A percentile compares a stretch with the other conserved stretches of the same genome.
phyloP scores from a whole-genome alignment of 257 asterid species.

The Catharanthus roseus region DNA sequence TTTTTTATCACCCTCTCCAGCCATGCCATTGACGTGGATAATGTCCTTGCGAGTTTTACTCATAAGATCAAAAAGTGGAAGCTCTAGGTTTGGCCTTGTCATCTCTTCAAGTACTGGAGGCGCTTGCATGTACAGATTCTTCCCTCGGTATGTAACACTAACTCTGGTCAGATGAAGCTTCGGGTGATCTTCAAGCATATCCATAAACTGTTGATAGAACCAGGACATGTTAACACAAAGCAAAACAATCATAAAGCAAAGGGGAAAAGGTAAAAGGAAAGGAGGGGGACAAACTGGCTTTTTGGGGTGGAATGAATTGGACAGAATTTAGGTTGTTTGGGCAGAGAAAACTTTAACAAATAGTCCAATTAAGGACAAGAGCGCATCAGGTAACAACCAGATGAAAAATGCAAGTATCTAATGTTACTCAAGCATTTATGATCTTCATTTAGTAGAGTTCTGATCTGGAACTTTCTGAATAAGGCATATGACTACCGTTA shows the following conservation, averaged over 20 bases:
- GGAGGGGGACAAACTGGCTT: background rate
- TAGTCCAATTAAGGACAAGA: background rate
- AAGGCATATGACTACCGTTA: background rate
- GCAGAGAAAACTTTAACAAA: background rate
- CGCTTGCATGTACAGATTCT: conserved; percentile 90
- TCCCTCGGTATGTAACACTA: conserved; percentile 69
- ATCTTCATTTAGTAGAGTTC: background rate
- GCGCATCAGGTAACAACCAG: background rate
- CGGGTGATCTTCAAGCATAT: conserved; percentile 78
- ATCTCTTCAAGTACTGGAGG: conserved; percentile 89
- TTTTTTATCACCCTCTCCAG: conserved; percentile 72
- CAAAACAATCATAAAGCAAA: background rate
- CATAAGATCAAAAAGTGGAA: conserved; percentile 68
- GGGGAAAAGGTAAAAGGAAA: background rate
- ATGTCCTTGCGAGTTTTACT: conserved; percentile 49
- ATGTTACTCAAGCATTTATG: background rate
- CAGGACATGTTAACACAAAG: conserved; percentile 1
- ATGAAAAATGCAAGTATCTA: background rate
- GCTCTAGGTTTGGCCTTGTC: conserved; percentile 79
- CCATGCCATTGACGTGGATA: conserved; percentile 70
- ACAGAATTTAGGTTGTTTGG: background rate
- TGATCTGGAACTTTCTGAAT: background rate
- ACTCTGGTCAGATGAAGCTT: conserved; percentile 62
- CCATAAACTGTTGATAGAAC: conserved; percentile 62
- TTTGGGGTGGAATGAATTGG: background rate